Evolutionary conservation across 2,329 filamentous ascomycete genomes (phyloP).

Genomic region (Trichoderma oligosporum): DNA sequence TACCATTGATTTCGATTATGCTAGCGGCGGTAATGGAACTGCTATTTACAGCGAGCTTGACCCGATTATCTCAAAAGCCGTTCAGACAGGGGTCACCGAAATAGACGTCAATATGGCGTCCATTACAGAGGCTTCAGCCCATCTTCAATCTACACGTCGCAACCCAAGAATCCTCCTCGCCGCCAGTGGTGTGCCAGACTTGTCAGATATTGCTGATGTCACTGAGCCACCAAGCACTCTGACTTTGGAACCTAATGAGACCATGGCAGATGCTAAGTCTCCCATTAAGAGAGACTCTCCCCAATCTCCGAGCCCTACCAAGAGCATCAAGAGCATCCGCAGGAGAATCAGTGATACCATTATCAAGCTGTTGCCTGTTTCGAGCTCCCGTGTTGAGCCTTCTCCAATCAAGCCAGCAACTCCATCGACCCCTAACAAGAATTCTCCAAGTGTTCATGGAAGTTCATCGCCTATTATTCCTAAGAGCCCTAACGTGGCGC

Average conservation of each 20-base stretch:
- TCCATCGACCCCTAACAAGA: slow-evolving; percentile 28
- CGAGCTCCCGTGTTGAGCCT: slow-evolving; percentile 25
- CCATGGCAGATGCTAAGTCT: slow-evolving; percentile 29
- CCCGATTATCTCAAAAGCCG: slow-evolving; percentile 27
- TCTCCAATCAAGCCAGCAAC: slow-evolving; percentile 33
- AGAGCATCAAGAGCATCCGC: slow-evolving; percentile 25
- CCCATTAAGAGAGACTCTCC: slow-evolving; percentile 31
- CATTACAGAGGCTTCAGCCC: slow-evolving; percentile 25
- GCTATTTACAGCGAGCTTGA: slow-evolving; percentile 27
- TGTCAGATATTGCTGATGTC: slow-evolving; percentile 30
- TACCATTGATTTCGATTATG: slow-evolving; percentile 17
- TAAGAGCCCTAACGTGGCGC: slow-evolving; percentile 2
- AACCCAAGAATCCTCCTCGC: slow-evolving; percentile 27
- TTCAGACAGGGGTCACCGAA: slow-evolving; percentile 21
- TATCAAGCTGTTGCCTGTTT: slow-evolving; percentile 30
- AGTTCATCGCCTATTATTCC: not conserved
- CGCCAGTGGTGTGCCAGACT: slow-evolving; percentile 24
- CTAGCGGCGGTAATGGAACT: slow-evolving; percentile 28
- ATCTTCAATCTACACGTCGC: slow-evolving; percentile 23
- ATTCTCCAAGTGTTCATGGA: not conserved
- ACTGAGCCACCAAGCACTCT: slow-evolving; percentile 29
- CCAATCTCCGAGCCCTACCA: slow-evolving; percentile 29
- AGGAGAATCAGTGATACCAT: slow-evolving; percentile 30
- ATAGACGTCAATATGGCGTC: slow-evolving; percentile 29
- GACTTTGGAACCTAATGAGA: slow-evolving; percentile 23